Evolutionary conservation across 2,329 filamentous ascomycete genomes (phyloP).

Genomic region (Exserohilum turcica): DNA sequence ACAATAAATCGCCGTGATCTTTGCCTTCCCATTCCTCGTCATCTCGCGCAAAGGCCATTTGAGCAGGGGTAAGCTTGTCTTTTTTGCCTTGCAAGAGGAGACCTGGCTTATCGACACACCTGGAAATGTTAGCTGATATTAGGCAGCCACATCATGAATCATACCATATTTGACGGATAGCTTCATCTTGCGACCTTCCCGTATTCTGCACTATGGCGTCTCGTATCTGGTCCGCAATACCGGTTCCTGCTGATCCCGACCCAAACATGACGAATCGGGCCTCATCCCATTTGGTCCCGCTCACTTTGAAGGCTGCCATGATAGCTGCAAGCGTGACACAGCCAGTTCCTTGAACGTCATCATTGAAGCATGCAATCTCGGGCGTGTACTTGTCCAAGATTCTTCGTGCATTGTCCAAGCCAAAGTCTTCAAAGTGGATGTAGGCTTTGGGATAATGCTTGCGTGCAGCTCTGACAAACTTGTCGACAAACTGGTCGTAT

Average conservation of each 20-base stretch:
- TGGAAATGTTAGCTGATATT: conserved; percentile 41
- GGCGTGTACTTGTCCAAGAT: conserved; percentile 77
- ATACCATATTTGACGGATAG: conserved; percentile 77
- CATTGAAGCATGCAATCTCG: conserved; percentile 83
- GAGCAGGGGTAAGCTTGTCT: conserved; percentile 67
- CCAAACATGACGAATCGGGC: conserved; percentile 77
- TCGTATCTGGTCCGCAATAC: conserved; percentile 82
- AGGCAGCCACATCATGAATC: not conserved
- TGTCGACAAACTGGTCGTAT: conserved; percentile 79
- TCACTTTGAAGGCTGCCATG: conserved; percentile 74
- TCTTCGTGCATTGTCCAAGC: conserved; percentile 73
- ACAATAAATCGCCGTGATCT: conserved; percentile 63
- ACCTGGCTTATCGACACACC: conserved; percentile 82
- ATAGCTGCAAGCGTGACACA: conserved; percentile 85
- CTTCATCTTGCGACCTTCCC: conserved; percentile 72
- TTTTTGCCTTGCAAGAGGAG: conserved; percentile 69
- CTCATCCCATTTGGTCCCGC: conserved; percentile 68
- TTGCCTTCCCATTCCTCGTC: conserved; percentile 67
- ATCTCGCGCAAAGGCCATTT: conserved; percentile 69
- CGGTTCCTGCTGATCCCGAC: conserved; percentile 79
- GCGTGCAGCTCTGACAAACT: conserved; percentile 70
- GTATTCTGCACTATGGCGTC: conserved; percentile 77
- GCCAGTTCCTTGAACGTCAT: conserved; percentile 87
- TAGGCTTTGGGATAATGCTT: conserved; percentile 78
- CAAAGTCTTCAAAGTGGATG: conserved; percentile 91